Evolutionary conservation across 2,329 filamentous ascomycete genomes (phyloP).

Genomic region (Aspergillus sp.): DNA sequence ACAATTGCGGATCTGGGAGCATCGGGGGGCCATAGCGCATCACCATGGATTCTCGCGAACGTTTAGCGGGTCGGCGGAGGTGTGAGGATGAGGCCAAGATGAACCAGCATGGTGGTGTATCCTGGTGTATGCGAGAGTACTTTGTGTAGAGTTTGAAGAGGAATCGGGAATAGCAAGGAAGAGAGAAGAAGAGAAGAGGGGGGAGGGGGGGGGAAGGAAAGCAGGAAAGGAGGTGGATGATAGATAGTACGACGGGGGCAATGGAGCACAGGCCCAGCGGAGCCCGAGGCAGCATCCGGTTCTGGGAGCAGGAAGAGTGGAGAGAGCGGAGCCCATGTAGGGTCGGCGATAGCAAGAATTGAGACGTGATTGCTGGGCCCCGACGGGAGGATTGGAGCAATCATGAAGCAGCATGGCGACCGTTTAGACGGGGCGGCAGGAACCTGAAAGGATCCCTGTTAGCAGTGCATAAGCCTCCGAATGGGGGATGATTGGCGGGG

Average conservation of each 20-base stretch:
- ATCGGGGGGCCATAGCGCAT: slow-evolving; percentile 6
- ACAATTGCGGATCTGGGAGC: slow-evolving; percentile 35
- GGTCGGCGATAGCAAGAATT: too few relatives aligned
- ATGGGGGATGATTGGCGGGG: too few relatives aligned
- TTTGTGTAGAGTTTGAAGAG: too few relatives aligned
- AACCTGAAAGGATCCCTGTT: background rate
- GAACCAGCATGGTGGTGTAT: background rate
- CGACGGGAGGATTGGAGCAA: too few relatives aligned
- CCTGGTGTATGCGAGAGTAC: too few relatives aligned
- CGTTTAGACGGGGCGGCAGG: background rate
- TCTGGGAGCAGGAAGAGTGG: too few relatives aligned
- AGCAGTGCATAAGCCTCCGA: background rate
- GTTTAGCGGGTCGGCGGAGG: background rate
- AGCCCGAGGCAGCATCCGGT: too few relatives aligned
- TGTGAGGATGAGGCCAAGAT: background rate
- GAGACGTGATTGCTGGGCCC: too few relatives aligned
- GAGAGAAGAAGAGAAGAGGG: background rate
- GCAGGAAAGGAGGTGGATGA: background rate
- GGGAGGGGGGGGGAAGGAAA: background rate
- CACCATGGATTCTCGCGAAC: background rate
- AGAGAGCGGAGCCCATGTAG: too few relatives aligned
- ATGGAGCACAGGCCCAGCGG: background rate
- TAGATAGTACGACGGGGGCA: background rate
- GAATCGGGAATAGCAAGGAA: background rate
- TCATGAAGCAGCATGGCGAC: background rate